phyloP scores from a whole-genome alignment of 441 rosid species.

The Adansonia grandidieri region DNA sequence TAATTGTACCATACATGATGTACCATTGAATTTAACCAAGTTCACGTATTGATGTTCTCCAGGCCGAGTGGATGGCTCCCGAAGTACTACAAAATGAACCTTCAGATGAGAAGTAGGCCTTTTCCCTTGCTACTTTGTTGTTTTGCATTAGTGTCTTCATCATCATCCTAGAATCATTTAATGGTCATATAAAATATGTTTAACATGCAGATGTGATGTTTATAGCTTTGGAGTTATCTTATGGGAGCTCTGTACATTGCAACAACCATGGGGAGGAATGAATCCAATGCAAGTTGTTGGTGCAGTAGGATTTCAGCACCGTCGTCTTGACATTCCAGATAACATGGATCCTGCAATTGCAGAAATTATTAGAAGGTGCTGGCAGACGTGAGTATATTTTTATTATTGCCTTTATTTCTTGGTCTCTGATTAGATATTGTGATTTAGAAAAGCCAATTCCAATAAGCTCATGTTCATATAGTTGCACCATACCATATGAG shows the following conservation, averaged over 20 bases:
- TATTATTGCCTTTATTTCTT: not conserved
- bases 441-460: not conserved
- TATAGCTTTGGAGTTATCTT: conserved; percentile 93
- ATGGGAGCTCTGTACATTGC: conserved; percentile 87
- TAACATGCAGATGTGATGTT: conserved; percentile 52
- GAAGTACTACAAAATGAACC: conserved; percentile 98
- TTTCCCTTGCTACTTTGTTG: conserved; percentile 7
- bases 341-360: conserved; percentile 76
- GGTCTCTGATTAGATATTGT: not conserved
- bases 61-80: conserved; percentile 99
- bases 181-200: conserved; percentile 17
- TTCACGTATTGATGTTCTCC: conserved; percentile 34
- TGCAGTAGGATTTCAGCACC: conserved; percentile 98
- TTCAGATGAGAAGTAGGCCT: conserved; percentile 84
- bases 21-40: conserved; percentile 4
- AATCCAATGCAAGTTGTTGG: conserved; percentile 99
- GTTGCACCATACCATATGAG: not conserved
- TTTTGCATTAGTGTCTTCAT: not conserved
- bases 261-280: conserved; percentile 98
- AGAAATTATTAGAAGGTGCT: conserved; percentile 76
- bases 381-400: conserved; percentile 88
- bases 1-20: not conserved
- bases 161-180: conserved; percentile 10
- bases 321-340: conserved; percentile 86
- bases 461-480: not conserved